Percentiles rank a stretch among this genome's conserved stretches.
Evolutionary conservation across 202 grass and related monocot genomes (phyloP).

Genomic region (Miscanthus sacchariflorus): DNA sequence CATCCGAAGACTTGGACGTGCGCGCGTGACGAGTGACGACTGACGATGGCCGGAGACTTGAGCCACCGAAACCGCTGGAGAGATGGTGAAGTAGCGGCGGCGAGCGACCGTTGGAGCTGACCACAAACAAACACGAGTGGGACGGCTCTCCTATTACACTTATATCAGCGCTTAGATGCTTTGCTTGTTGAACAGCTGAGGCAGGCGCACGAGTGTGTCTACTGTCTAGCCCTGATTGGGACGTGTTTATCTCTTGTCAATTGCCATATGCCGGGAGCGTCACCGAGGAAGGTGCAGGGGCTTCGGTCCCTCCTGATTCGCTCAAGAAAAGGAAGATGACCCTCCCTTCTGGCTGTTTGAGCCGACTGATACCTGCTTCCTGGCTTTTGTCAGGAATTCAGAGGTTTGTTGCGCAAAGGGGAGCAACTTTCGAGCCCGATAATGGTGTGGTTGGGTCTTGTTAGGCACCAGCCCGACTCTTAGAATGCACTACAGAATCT

Average conservation of each 20-base stretch:
- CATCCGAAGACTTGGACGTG: not conserved
- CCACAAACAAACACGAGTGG: not conserved
- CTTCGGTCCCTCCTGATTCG: no score
- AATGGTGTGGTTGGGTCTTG: not conserved
- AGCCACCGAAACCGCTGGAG: not conserved
- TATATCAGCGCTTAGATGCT: not conserved
- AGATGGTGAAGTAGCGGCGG: not conserved
- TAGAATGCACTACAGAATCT: not conserved
- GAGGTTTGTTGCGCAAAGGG: not conserved
- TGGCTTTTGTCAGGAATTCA: not conserved
- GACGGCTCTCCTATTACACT: not conserved
- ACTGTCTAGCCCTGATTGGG: not conserved
- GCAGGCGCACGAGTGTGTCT: not conserved
- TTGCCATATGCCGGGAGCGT: not conserved
- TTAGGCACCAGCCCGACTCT: no score
- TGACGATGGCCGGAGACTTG: not conserved
- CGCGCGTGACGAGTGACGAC: not conserved
- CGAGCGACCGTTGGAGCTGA: conserved; percentile 6
- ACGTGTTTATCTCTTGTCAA: not conserved
- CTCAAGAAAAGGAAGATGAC: not conserved
- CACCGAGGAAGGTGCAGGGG: not conserved
- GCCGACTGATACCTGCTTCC: not conserved
- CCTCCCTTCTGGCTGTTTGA: not conserved
- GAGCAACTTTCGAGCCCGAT: not conserved
- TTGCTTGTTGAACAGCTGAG: not conserved